phyloP scores from a whole-genome alignment of 208 protist species.

The Acanthamoeba triangularis region DNA sequence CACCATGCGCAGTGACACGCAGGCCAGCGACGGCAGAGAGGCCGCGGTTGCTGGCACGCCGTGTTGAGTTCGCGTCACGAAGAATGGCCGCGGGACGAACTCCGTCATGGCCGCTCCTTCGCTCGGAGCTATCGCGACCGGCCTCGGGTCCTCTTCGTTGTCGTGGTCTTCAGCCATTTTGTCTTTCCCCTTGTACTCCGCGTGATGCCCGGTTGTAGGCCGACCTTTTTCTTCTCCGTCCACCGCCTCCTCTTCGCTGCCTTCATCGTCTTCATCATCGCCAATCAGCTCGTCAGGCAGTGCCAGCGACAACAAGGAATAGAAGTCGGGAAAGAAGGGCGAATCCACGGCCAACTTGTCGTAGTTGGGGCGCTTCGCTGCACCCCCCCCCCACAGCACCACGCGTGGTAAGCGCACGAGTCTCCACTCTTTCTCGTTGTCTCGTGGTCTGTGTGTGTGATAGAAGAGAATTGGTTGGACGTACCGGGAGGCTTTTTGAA shows the following conservation, averaged over 20 bases:
- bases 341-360: slow-evolving; percentile 77
- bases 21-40: slow-evolving; percentile 52
- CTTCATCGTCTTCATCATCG: slow-evolving; percentile 36
- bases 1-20: slow-evolving; percentile 79
- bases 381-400: neutral
- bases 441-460: too few relatives aligned
- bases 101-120: neutral
- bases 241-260: neutral
- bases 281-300: slow-evolving; percentile 10
- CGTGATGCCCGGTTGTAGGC: neutral
- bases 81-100: neutral
- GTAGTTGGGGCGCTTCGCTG: slow-evolving; percentile 81
- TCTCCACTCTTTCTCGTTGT: slow-evolving; percentile 2
- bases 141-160: neutral
- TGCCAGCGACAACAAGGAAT: slow-evolving; percentile 61
- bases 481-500: slow-evolving; percentile 44
- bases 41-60: slow-evolving; percentile 29
- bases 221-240: neutral
- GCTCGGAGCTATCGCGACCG: neutral
- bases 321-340: slow-evolving; percentile 77
- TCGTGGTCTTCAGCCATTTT: slow-evolving; percentile 4
- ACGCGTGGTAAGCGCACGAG: slow-evolving; percentile 28
- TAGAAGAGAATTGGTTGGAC: neutral
- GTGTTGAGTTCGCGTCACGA: slow-evolving; percentile 11
- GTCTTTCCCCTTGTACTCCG: slow-evolving; percentile 9